phyloP scores from a whole-genome alignment of 2,329 filamentous ascomycete species.

The Ascochyta clinopodiicola region DNA sequence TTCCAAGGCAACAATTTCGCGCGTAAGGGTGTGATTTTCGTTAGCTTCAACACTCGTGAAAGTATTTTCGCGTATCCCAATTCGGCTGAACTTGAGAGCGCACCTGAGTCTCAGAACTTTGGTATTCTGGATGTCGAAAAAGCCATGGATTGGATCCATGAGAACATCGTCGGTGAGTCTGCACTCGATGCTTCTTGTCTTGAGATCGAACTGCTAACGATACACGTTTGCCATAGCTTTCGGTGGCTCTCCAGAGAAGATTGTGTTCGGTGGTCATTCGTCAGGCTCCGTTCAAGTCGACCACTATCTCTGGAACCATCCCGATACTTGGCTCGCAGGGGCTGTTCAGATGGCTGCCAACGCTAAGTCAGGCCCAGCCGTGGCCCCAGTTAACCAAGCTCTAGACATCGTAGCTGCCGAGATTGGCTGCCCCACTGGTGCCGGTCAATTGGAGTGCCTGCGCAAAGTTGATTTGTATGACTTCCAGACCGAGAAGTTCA shows the following conservation, averaged over 20 bases:
- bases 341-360: slow-evolving; percentile 36
- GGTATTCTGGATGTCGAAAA: slow-evolving; percentile 49
- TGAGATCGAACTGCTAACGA: neutral
- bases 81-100: slow-evolving; percentile 45
- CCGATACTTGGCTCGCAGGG: slow-evolving; percentile 27
- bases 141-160: slow-evolving; percentile 46
- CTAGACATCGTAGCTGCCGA: slow-evolving; percentile 34
- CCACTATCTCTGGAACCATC: slow-evolving; percentile 36
- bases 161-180: slow-evolving; percentile 40
- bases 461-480: slow-evolving; percentile 31
- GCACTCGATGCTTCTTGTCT: no score
- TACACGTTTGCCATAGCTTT: slow-evolving; percentile 28
- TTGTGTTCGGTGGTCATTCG: slow-evolving; percentile 52
- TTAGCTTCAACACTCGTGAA: slow-evolving; percentile 38
- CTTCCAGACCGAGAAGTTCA: slow-evolving; percentile 34
- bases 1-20: slow-evolving; percentile 51
- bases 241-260: slow-evolving; percentile 51
- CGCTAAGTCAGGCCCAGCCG: slow-evolving; percentile 33
- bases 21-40: slow-evolving; percentile 32
- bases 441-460: slow-evolving; percentile 29
- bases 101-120: slow-evolving; percentile 35
- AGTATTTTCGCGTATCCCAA: slow-evolving; percentile 52
- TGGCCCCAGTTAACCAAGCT: slow-evolving; percentile 27
- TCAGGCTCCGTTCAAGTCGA: slow-evolving; percentile 37
- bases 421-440: slow-evolving; percentile 28